These are phyloP conservation scores for Amaranthus palmeri DNA, from an alignment of 148 eudicot genomes.

Conservation along the genomic window DNA sequence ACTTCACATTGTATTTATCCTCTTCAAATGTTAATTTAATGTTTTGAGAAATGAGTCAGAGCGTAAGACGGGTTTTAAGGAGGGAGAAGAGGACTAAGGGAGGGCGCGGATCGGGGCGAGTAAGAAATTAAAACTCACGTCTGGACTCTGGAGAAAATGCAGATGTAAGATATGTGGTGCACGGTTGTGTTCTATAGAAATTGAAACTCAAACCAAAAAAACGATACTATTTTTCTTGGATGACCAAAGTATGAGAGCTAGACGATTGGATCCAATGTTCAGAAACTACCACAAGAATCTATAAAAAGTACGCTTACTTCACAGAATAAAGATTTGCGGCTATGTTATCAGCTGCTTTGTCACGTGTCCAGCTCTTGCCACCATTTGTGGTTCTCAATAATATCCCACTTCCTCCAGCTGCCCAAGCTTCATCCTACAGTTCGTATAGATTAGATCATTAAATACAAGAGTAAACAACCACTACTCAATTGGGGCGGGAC, in stretches of 20 bases:
- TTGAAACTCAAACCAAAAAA: not conserved
- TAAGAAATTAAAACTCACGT: too few relatives aligned
- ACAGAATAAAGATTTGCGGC: slow-evolving; percentile 98
- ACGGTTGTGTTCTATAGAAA: not conserved
- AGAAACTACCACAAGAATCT: not conserved
- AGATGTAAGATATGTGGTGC: not conserved
- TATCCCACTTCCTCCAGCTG: slow-evolving; percentile 98
- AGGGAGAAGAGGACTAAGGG: not conserved
- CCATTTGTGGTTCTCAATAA: slow-evolving; percentile 86
- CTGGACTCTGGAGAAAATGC: not conserved
- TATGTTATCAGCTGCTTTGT: slow-evolving; percentile 96
- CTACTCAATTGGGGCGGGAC: not conserved
- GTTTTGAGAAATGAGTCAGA: too few relatives aligned
- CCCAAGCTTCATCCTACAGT: slow-evolving; percentile 95
- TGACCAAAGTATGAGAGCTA: not conserved
- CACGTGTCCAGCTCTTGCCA: slow-evolving; percentile 94
- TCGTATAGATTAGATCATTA: slow-evolving; percentile 3
- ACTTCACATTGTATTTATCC: too few relatives aligned
- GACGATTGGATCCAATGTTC: not conserved
- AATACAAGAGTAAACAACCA: not conserved
- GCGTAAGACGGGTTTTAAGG: too few relatives aligned
- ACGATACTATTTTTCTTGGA: not conserved
- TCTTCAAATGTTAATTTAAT: too few relatives aligned
- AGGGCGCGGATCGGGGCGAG: not conserved
- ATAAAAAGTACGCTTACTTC: slow-evolving; percentile 52